phyloP scores from a whole-genome alignment of 177 flowering plant genomes.

The Vitis hybrid region DNA sequence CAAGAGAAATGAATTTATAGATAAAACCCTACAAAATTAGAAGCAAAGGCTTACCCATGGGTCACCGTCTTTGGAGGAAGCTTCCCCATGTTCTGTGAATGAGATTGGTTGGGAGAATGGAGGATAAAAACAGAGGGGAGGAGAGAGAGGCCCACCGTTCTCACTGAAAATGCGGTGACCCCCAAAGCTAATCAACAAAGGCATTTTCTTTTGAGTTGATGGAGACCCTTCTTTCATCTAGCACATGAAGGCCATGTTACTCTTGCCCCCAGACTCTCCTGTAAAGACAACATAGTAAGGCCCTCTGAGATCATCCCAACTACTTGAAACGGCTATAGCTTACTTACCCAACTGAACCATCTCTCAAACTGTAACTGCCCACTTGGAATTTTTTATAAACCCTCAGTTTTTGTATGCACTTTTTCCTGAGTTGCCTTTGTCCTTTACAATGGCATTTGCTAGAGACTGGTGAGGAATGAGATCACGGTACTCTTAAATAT shows the following conservation, averaged over 20 bases:
- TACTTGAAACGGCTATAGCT: constrained; percentile 12
- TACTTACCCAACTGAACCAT: neutral
- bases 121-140: constrained; percentile 11
- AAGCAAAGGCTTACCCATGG: neutral
- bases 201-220: constrained; percentile 25
- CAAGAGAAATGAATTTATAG: neutral
- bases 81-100: constrained; percentile 45
- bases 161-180: constrained; percentile 26
- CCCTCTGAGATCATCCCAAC: constrained; percentile 30
- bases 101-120: constrained; percentile 25
- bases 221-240: constrained; percentile 30
- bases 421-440: neutral
- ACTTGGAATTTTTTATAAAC: constrained; percentile 5
- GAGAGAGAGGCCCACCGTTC: constrained; percentile 34
- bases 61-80: constrained; percentile 18
- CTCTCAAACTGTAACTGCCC: constrained; percentile 7
- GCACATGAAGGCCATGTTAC: constrained; percentile 79
- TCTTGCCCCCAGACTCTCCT: constrained; percentile 38
- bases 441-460: neutral
- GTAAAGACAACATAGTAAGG: constrained; percentile 29
- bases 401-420: neutral
- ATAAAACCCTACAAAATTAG: neutral
- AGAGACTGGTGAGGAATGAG: constrained; percentile 7
- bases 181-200: constrained; percentile 19
- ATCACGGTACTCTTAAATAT: neutral